phyloP scores from a whole-genome alignment of 2,329 filamentous ascomycete species.

The Neocucurbitaria cava region DNA sequence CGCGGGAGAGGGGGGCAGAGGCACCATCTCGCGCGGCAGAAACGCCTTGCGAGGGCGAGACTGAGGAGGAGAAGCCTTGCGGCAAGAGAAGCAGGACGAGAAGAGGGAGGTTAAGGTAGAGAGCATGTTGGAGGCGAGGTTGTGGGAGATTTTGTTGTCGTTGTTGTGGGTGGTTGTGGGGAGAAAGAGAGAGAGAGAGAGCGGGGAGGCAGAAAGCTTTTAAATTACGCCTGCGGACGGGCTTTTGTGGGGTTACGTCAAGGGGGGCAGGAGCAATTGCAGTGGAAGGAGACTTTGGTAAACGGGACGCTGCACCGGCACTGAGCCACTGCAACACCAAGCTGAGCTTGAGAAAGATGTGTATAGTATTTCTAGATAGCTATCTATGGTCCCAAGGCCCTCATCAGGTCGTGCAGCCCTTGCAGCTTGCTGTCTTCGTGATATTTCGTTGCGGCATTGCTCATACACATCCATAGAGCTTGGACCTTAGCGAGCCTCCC shows the following conservation, averaged over 20 bases:
- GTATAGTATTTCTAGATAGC: neutral
- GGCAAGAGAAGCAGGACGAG: neutral
- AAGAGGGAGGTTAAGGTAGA: neutral
- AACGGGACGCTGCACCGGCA: constrained; percentile 1
- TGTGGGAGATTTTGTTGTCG: neutral
- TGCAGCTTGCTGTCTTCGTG: neutral
- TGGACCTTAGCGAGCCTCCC: neutral
- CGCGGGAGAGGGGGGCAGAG: neutral
- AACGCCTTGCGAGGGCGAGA: neutral
- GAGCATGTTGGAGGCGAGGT: neutral
- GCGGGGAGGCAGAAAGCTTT: neutral
- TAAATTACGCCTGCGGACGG: neutral
- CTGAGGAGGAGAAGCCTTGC: neutral
- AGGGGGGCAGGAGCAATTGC: neutral
- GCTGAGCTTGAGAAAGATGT: neutral
- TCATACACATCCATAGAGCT: neutral
- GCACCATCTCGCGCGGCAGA: neutral
- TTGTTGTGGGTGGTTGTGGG: neutral
- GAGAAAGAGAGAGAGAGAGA: neutral
- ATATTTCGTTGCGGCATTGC: constrained; percentile 7
- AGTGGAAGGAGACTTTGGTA: neutral
- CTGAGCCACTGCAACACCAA: constrained; percentile 16
- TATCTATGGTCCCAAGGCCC: neutral
- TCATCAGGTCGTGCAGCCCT: neutral
- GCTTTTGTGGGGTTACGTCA: neutral